Conservation (phyloP, 768 basidiomycete species). For the Lactifluus pinguis region DNA sequence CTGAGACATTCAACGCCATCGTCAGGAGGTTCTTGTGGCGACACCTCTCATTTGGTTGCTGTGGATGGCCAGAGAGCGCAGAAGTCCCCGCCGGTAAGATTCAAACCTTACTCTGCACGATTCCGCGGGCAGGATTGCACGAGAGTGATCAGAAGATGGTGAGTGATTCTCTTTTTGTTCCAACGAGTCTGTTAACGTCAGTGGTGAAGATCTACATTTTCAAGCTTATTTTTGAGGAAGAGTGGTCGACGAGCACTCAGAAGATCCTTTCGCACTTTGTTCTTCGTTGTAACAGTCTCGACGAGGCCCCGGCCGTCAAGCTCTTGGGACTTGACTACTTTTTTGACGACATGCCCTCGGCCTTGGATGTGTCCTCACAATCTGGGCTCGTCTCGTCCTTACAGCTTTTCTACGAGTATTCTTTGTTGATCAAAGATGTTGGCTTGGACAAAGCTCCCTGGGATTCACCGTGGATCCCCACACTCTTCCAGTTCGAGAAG, state of each 20-base stretch:
- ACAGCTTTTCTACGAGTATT: conserved; percentile 5
- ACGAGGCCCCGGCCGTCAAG: neutral
- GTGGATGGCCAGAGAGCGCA: neutral
- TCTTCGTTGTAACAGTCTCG: neutral
- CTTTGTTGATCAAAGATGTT: conserved; percentile 2
- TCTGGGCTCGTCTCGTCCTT: neutral
- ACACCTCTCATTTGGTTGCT: conserved; percentile 10
- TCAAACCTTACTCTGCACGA: neutral
- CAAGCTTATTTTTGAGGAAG: neutral
- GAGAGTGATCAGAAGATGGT: conserved; percentile 1
- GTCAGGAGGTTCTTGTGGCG: conserved; percentile 31
- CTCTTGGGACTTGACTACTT: conserved; percentile 4
- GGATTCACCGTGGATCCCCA: conserved; percentile 2
- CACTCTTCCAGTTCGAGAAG: conserved; percentile 7
- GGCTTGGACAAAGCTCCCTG: conserved; percentile 7
- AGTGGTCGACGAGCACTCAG: neutral
- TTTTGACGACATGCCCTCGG: conserved; percentile 8
- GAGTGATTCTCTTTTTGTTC: neutral
- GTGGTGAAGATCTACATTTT: conserved; percentile 2
- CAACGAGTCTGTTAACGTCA: neutral
- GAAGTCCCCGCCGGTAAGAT: neutral
- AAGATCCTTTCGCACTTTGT: neutral
- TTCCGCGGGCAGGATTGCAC: neutral
- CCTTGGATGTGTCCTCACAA: conserved; percentile 8
- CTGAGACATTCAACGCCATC: conserved; percentile 25